Conservation (phyloP, 192 early-diverging fungal genomes). For the Dispira simplex region DNA sequence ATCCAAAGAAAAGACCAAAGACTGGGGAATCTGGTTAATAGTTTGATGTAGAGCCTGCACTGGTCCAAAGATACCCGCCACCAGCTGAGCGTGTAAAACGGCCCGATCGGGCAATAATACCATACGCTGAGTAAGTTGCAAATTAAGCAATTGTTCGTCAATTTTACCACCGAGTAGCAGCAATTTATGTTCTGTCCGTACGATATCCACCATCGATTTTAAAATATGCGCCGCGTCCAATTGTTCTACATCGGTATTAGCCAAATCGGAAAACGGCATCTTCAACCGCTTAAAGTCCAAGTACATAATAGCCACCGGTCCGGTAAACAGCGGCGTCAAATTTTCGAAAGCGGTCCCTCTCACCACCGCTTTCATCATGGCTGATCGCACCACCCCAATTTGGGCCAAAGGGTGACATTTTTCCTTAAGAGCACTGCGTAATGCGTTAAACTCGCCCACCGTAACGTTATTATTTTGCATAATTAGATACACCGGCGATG, state of each 20-base stretch:
- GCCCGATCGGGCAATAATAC: conserved; percentile 20
- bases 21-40: conserved; percentile 9
- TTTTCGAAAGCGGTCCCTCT: conserved; percentile 23
- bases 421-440: conserved; percentile 16
- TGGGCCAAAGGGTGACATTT: conserved; percentile 16
- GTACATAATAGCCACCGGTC: conserved; percentile 24
- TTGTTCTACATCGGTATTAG: neutral
- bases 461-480: conserved; percentile 28
- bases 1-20: conserved; percentile 5
- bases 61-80: conserved; percentile 17
- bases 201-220: conserved; percentile 17
- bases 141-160: conserved; percentile 21
- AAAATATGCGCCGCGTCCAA: conserved; percentile 13
- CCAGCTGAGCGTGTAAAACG: conserved; percentile 22
- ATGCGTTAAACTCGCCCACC: conserved; percentile 19
- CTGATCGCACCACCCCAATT: conserved; percentile 23
- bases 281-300: conserved; percentile 11
- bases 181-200: conserved; percentile 18
- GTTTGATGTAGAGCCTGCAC: conserved; percentile 7
- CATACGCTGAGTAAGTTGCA: conserved; percentile 20
- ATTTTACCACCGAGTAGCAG: conserved; percentile 24
- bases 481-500: conserved; percentile 17
- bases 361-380: conserved; percentile 26
- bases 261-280: neutral
- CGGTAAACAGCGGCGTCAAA: conserved; percentile 21